Percentiles rank a stretch among this genome's conserved stretches.
phyloP scores from a whole-genome alignment of 2,329 filamentous ascomycete genomes.

The Cytospora schulzeri region DNA sequence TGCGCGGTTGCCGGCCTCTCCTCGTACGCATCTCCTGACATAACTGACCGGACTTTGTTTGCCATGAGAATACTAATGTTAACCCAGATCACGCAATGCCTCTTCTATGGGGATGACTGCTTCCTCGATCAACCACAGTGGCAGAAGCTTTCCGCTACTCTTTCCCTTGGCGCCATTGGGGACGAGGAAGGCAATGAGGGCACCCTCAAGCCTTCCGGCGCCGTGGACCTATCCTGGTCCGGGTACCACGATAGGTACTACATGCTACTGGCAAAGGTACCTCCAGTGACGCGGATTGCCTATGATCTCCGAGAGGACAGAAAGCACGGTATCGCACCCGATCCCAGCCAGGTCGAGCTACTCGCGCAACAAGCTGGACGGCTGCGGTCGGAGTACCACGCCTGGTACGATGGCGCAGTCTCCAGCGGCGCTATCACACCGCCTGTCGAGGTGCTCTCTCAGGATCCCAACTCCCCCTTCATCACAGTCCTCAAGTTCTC shows the following conservation, averaged over 20 bases:
- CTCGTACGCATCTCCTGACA: constrained; percentile 36
- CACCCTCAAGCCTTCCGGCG: constrained; percentile 24
- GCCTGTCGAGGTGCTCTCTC: constrained; percentile 35
- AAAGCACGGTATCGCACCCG: constrained; percentile 35
- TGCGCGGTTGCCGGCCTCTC: constrained; percentile 42
- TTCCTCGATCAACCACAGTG: constrained; percentile 42
- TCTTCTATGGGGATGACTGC: constrained; percentile 42
- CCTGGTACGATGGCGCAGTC: constrained; percentile 38
- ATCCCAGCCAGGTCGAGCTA: constrained; percentile 34
- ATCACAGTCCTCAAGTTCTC: constrained; percentile 37
- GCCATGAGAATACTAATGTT: background rate
- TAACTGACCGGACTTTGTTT: background rate
- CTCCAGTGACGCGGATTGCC: constrained; percentile 37
- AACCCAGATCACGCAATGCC: constrained; percentile 41
- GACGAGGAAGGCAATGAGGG: constrained; percentile 15
- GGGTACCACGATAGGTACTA: constrained; percentile 39
- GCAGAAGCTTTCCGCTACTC: constrained; percentile 38
- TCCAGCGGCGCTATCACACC: constrained; percentile 29
- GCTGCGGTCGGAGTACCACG: constrained; percentile 36
- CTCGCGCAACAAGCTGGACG: constrained; percentile 35
- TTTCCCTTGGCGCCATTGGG: constrained; percentile 34
- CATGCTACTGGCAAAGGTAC: constrained; percentile 39
- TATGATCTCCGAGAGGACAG: constrained; percentile 38
- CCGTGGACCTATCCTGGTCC: constrained; percentile 29
- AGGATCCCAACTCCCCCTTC: constrained; percentile 38